These are phyloP conservation scores for Ogataea corticis DNA, from an alignment of 805 yeast genomes.

Conservation along the genomic window DNA sequence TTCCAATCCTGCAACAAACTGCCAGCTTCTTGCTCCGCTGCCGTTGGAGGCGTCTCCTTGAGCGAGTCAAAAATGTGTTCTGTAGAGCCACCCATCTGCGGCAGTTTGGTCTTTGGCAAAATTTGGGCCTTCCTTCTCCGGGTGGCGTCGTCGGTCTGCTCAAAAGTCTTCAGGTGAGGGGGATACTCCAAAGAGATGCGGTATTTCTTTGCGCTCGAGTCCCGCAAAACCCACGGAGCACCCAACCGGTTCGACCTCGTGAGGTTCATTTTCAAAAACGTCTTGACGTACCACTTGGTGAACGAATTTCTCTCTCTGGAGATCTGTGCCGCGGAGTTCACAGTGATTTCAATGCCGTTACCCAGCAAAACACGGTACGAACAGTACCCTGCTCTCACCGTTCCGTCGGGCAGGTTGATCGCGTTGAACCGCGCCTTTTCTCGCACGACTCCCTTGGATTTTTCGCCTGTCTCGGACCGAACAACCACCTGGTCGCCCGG, in stretches of 20 bases:
- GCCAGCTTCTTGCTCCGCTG: conserved; percentile 38
- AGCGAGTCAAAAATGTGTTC: conserved; percentile 33
- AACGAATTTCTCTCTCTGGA: conserved; percentile 82
- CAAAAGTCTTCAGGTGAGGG: conserved; percentile 45
- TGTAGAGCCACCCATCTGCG: background rate
- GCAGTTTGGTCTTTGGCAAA: conserved; percentile 6
- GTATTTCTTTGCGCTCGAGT: conserved; percentile 68
- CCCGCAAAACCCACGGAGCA: conserved; percentile 94
- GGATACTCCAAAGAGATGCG: conserved; percentile 65
- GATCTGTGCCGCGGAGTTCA: conserved; percentile 65
- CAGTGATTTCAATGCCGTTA: conserved; percentile 57
- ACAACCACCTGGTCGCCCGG: conserved; percentile 87
- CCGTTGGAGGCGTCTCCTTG: conserved; percentile 39
- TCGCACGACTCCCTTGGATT: conserved; percentile 61
- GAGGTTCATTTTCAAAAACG: conserved; percentile 80
- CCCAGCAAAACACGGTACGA: conserved; percentile 70
- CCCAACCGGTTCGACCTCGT: conserved; percentile 81
- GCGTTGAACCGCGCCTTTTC: conserved; percentile 82
- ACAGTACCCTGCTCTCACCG: conserved; percentile 45
- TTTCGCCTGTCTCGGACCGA: conserved; percentile 44
- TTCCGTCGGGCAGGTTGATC: conserved; percentile 38
- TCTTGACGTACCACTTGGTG: conserved; percentile 86
- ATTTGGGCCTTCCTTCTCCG: conserved; percentile 9
- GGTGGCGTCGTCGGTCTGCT: conserved; percentile 11
- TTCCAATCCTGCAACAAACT: conserved; percentile 52